Percentiles rank a stretch among this genome's conserved stretches.
These are phyloP conservation scores for Lachnellula subtilissima DNA, from an alignment of 2,329 filamentous ascomycete genomes.

Conservation along the genomic window DNA sequence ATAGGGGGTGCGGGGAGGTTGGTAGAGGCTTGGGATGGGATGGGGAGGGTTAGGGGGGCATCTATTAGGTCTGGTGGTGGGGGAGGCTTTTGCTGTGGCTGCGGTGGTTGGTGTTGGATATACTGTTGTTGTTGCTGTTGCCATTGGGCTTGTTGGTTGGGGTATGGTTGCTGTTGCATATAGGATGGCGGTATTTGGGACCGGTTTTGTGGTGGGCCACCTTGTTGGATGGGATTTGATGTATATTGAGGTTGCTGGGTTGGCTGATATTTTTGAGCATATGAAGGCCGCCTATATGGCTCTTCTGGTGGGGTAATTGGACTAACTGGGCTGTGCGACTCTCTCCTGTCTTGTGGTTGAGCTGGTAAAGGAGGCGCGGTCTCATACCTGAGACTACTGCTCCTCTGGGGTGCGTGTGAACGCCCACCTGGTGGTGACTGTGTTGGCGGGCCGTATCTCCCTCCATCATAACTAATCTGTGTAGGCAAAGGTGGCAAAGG, in stretches of 20 bases:
- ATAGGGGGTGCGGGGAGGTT: constrained; percentile 72
- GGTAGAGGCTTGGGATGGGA: constrained; percentile 39
- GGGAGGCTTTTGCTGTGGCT: constrained; percentile 33
- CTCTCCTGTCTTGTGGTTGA: constrained; percentile 24
- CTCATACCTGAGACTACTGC: constrained; percentile 29
- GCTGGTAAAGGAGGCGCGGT: constrained; percentile 27
- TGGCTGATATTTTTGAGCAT: constrained; percentile 22
- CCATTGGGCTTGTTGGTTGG: constrained; percentile 18
- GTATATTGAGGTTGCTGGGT: constrained; percentile 8
- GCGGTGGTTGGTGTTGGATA: constrained; percentile 29
- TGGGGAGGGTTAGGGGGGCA: constrained; percentile 44
- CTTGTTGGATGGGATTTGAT: constrained; percentile 10
- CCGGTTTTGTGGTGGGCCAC: constrained; percentile 13
- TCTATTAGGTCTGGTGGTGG: constrained; percentile 49
- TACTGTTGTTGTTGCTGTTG: constrained; percentile 29
- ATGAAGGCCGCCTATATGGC: constrained; percentile 14
- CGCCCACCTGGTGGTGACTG: constrained; percentile 14
- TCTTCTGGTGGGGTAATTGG: constrained; percentile 23
- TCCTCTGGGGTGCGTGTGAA: constrained; percentile 29
- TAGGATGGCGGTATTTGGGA: constrained; percentile 18
- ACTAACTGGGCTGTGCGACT: constrained; percentile 27
- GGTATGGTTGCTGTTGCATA: constrained; percentile 18
- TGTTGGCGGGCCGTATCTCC: constrained; percentile 21
- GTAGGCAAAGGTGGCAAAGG: constrained; percentile 32
- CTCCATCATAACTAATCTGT: constrained; percentile 13